A percentile compares a stretch with the other conserved stretches of the same genome.
Conservation (phyloP, 495 filamentous ascomycete genomes). For the Hyphodiscus hymeniophilus region DNA sequence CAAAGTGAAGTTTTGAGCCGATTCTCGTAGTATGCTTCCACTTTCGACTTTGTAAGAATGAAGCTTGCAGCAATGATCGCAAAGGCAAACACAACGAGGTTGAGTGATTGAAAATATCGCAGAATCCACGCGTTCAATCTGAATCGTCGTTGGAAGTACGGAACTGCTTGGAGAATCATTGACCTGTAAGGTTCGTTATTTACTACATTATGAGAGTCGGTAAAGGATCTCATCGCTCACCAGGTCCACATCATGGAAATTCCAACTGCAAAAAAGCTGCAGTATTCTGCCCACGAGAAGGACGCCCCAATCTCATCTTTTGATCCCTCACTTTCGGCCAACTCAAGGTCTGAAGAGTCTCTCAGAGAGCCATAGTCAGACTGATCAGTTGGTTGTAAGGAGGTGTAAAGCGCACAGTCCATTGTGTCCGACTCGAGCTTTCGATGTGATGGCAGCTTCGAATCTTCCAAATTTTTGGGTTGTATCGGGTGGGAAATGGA, state of each 20-base stretch:
- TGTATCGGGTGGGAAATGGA: no score
- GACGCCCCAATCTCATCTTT: no score
- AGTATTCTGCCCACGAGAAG: constrained; percentile 70
- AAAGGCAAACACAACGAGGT: constrained; percentile 70
- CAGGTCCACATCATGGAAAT: constrained; percentile 92
- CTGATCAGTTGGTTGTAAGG: no score
- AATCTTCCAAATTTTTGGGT: no score
- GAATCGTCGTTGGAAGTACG: constrained; percentile 84
- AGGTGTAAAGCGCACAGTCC: no score
- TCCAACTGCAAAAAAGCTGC: constrained; percentile 71
- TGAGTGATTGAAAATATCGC: constrained; percentile 73
- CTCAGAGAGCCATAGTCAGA: no score
- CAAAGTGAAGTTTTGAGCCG: constrained; percentile 66
- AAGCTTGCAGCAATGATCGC: constrained; percentile 65
- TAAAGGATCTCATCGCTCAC: constrained; percentile 35
- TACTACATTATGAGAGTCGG: no score
- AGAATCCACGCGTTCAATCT: constrained; percentile 56
- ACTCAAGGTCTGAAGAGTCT: no score
- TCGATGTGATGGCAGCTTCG: no score
- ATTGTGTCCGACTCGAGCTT: no score
- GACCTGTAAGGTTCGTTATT: constrained; percentile 52
- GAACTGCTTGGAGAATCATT: constrained; percentile 90
- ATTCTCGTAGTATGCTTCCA: constrained; percentile 66
- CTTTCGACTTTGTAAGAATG: constrained; percentile 66
- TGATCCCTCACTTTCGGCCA: no score